Conservation (phyloP, 805 yeast species). For the Saccharomycopsis sp. region DNA sequence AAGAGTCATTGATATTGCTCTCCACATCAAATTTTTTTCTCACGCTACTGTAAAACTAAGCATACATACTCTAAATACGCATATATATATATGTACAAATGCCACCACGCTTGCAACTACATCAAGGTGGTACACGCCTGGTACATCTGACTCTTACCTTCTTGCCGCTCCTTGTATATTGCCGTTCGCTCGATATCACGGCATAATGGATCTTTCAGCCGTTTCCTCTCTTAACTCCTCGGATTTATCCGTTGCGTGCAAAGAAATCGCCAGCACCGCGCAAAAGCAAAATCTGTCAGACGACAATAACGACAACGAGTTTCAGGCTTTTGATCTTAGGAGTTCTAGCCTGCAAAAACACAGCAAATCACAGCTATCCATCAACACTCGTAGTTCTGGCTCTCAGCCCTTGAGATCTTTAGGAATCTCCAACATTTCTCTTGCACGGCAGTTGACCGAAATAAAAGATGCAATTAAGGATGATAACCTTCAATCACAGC, state of each 20-base stretch:
- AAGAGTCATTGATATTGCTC: not conserved
- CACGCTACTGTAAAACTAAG: too few relatives aligned
- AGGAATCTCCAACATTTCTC: not conserved
- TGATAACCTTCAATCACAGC: constrained; percentile 1
- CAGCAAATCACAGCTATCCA: not conserved
- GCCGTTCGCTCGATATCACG: too few relatives aligned
- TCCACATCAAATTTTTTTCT: not conserved
- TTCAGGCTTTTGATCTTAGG: not conserved
- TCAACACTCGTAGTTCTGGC: not conserved
- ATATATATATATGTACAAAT: too few relatives aligned
- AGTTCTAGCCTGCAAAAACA: not conserved
- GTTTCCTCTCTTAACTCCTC: not conserved
- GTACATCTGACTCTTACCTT: too few relatives aligned
- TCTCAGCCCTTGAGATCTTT: not conserved
- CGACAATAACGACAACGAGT: not conserved
- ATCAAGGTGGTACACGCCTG: not conserved
- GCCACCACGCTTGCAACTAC: too few relatives aligned
- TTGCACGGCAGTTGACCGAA: not conserved
- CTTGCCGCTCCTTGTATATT: too few relatives aligned
- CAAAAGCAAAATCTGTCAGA: too few relatives aligned
- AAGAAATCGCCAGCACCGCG: too few relatives aligned
- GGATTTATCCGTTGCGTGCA: not conserved
- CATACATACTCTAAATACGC: too few relatives aligned
- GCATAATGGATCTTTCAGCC: not conserved
- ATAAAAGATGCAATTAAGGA: not conserved